phyloP scores from a whole-genome alignment of 352 stramenopile genomes.

The Nothophytophthora sp. region DNA sequence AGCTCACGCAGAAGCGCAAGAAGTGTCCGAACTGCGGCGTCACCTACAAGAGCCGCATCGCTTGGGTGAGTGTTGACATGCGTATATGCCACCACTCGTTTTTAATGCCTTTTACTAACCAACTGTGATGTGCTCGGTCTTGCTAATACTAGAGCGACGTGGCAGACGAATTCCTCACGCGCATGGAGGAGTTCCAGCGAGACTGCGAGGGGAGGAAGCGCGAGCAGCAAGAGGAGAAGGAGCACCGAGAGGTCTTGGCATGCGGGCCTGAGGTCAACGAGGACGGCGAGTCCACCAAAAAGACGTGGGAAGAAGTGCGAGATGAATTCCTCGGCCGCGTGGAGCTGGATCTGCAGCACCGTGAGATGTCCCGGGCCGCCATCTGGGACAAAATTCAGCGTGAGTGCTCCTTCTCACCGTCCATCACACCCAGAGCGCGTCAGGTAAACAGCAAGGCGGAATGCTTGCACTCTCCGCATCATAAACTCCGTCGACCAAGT shows the following conservation, averaged over 20 bases:
- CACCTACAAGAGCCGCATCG: slow-evolving; percentile 62
- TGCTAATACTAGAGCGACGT: slow-evolving; percentile 43
- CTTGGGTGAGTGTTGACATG: slow-evolving; percentile 46
- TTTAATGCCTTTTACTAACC: background rate
- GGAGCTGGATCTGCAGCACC: slow-evolving; percentile 59
- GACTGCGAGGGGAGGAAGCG: slow-evolving; percentile 13
- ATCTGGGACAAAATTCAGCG: slow-evolving; percentile 54
- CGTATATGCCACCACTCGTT: background rate
- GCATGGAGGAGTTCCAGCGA: slow-evolving; percentile 46
- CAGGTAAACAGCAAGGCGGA: slow-evolving; percentile 17
- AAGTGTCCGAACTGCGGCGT: slow-evolving; percentile 80
- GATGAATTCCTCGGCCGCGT: slow-evolving; percentile 69
- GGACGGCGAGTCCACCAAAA: slow-evolving; percentile 18
- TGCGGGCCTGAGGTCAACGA: slow-evolving; percentile 9
- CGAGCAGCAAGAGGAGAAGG: slow-evolving; percentile 13
- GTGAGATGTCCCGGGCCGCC: slow-evolving; percentile 42
- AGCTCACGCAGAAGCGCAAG: slow-evolving; percentile 80
- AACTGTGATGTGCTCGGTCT: background rate
- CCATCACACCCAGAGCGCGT: slow-evolving; percentile 46
- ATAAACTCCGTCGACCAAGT: too few species aligned
- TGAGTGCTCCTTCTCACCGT: slow-evolving; percentile 59
- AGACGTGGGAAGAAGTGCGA: slow-evolving; percentile 52
- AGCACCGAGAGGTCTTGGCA: slow-evolving; percentile 10
- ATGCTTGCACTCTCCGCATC: too few species aligned
- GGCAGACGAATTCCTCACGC: slow-evolving; percentile 59